These are phyloP conservation scores for Citrullus mucosospermus DNA, from an alignment of 306 rosid species.

Conservation along the genomic window DNA sequence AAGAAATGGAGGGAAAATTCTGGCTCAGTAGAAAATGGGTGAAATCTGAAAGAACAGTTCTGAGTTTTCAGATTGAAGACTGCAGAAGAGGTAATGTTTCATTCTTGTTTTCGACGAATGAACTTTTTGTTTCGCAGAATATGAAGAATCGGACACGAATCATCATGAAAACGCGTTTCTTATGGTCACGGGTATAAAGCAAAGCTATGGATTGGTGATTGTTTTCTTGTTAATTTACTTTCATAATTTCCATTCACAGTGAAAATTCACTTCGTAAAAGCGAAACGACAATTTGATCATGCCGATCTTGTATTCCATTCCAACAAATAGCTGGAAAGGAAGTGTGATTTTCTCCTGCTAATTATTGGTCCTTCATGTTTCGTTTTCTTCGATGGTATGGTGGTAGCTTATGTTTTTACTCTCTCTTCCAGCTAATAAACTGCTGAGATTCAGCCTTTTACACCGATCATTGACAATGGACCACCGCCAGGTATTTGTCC, in stretches of 20 bases:
- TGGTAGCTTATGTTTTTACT: background rate
- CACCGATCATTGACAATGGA: background rate
- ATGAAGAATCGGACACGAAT: background rate
- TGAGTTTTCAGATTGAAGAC: background rate
- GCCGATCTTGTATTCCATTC: background rate
- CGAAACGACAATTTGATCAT: background rate
- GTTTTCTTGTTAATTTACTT: background rate
- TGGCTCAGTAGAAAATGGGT: background rate
- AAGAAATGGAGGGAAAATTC: constrained; percentile 2
- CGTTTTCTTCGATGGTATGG: background rate
- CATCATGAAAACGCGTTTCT: constrained; percentile 11
- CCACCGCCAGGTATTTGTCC: constrained; percentile 1
- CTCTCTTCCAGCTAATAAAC: background rate
- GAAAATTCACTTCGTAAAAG: constrained; percentile 1
- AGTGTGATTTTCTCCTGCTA: background rate
- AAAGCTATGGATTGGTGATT: background rate
- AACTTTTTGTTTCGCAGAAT: background rate
- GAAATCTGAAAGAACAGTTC: background rate
- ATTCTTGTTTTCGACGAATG: background rate
- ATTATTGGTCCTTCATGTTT: background rate
- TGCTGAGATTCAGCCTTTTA: background rate
- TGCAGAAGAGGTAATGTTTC: constrained; percentile 1
- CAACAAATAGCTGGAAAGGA: constrained; percentile 8
- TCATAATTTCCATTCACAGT: background rate
- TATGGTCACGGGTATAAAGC: constrained; percentile 6